Evolutionary conservation across 2,329 filamentous ascomycete genomes (phyloP).

Genomic region (Bipolaris victoriae): DNA sequence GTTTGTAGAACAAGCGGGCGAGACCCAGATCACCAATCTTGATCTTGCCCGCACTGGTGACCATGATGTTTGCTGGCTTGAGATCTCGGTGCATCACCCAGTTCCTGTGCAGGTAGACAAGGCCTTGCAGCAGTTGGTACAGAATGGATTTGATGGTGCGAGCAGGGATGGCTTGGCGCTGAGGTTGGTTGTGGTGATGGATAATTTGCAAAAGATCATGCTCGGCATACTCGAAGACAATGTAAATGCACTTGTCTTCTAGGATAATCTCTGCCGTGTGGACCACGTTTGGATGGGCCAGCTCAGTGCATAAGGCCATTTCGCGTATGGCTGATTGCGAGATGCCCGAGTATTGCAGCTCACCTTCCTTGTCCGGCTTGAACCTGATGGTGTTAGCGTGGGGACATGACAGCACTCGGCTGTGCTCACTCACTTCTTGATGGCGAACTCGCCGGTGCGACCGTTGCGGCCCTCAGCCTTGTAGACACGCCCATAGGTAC

Average conservation of each 20-base stretch:
- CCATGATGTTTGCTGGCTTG: slow-evolving; percentile 99
- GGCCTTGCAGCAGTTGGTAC: slow-evolving; percentile 92
- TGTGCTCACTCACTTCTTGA: slow-evolving; percentile 77
- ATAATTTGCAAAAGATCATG: slow-evolving; percentile 98
- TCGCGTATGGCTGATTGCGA: slow-evolving; percentile 96
- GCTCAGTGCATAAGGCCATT: slow-evolving; percentile 94
- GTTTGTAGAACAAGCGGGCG: slow-evolving; percentile 91
- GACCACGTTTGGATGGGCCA: slow-evolving; percentile 88
- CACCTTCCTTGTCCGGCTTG: slow-evolving; percentile 98
- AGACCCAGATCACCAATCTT: slow-evolving; percentile 95
- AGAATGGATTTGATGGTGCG: slow-evolving; percentile 91
- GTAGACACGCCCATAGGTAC: slow-evolving; percentile 97
- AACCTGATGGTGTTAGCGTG: slow-evolving; percentile 58
- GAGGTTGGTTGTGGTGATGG: slow-evolving; percentile 91
- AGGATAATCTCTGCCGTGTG: slow-evolving; percentile 92
- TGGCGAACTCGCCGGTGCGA: slow-evolving; percentile 84
- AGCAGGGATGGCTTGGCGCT: slow-evolving; percentile 85
- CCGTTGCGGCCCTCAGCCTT: slow-evolving; percentile 83
- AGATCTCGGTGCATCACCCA: slow-evolving; percentile 97
- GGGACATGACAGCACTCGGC: slow-evolving; percentile 7
- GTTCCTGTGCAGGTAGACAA: slow-evolving; percentile 92
- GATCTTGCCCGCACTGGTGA: slow-evolving; percentile 86
- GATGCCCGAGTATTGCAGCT: slow-evolving; percentile 95
- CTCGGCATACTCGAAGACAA: slow-evolving; percentile 99
- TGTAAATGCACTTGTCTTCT: slow-evolving; percentile 98